Evolutionary conservation across 1,139 yeast genomes (phyloP).

Genomic region (Suhomyces bribrorum): DNA sequence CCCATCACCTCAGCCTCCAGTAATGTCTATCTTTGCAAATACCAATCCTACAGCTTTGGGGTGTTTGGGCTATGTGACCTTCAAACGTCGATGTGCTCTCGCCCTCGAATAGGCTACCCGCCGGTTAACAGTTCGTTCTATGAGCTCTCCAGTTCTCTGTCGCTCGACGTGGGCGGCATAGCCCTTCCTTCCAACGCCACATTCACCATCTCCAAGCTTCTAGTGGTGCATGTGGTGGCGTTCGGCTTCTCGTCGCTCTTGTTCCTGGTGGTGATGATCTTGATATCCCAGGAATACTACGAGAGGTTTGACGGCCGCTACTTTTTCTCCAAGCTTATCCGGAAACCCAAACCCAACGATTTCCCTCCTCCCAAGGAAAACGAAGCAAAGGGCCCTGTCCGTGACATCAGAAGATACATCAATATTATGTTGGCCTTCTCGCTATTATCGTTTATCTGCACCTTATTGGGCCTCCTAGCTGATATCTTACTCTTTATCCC

Average conservation of each 20-base stretch:
- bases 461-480: constrained; percentile 42
- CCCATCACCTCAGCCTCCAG: constrained; percentile 36
- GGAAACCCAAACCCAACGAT: constrained; percentile 8
- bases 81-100: constrained; percentile 29
- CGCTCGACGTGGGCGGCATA: constrained; percentile 25
- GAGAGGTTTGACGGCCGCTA: constrained; percentile 9
- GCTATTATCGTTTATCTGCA: constrained; percentile 38
- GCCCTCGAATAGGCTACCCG: constrained; percentile 42
- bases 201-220: constrained; percentile 42
- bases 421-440: constrained; percentile 38
- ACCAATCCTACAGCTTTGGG: constrained; percentile 40
- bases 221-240: constrained; percentile 49
- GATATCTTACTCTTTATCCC: constrained; percentile 46
- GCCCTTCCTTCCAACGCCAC: constrained; percentile 45
- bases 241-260: constrained; percentile 36
- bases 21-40: constrained; percentile 32
- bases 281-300: constrained; percentile 13
- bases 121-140: constrained; percentile 24
- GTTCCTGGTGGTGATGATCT: constrained; percentile 20
- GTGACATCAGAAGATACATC: constrained; percentile 32
- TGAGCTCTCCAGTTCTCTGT: constrained; percentile 7
- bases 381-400: constrained; percentile 8
- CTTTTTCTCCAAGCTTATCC: constrained; percentile 4
- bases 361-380: neutral
- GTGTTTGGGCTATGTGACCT: constrained; percentile 48